Percentiles rank a stretch among this genome's conserved stretches.
These are phyloP conservation scores for Neurospora africana DNA, from an alignment of 495 filamentous ascomycete genomes.

Conservation along the genomic window DNA sequence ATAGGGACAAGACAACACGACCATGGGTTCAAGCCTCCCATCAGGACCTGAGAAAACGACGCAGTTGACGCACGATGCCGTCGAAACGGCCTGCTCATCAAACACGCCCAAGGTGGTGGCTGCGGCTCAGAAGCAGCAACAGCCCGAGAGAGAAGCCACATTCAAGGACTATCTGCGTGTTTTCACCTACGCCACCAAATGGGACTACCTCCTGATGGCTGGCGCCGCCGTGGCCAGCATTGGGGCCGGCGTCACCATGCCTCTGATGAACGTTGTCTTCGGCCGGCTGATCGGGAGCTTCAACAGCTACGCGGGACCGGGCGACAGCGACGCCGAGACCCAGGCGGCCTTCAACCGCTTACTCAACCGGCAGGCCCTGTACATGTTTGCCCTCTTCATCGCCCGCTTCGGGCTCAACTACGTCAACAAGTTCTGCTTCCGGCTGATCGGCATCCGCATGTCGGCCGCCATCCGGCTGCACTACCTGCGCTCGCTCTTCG, in stretches of 20 bases:
- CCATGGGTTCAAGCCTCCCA: background rate
- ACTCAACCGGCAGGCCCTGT: conserved; percentile 20
- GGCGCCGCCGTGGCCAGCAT: conserved; percentile 24
- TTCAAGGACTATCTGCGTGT: conserved; percentile 33
- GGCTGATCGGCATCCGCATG: conserved; percentile 40
- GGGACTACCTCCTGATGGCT: conserved; percentile 30
- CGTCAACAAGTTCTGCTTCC: conserved; percentile 39
- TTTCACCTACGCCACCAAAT: conserved; percentile 33
- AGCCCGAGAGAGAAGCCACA: conserved; percentile 33
- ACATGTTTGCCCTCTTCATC: conserved; percentile 33
- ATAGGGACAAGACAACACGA: background rate
- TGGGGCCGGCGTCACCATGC: conserved; percentile 24
- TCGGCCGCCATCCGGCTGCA: conserved; percentile 41
- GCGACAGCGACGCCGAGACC: background rate
- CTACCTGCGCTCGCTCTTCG: conserved; percentile 42
- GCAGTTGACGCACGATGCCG: background rate
- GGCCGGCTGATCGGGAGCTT: conserved; percentile 23
- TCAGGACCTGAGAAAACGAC: background rate
- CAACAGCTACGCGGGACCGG: conserved; percentile 8
- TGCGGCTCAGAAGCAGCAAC: conserved; percentile 7
- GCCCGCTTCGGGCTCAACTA: conserved; percentile 35
- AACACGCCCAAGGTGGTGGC: background rate
- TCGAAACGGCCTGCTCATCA: background rate
- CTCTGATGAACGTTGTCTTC: conserved; percentile 30
- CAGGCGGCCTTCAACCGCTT: conserved; percentile 6